Base-by-base conservation (phyloP, 208 protist species). In the Acanthamoeba lenticulata region DNA sequence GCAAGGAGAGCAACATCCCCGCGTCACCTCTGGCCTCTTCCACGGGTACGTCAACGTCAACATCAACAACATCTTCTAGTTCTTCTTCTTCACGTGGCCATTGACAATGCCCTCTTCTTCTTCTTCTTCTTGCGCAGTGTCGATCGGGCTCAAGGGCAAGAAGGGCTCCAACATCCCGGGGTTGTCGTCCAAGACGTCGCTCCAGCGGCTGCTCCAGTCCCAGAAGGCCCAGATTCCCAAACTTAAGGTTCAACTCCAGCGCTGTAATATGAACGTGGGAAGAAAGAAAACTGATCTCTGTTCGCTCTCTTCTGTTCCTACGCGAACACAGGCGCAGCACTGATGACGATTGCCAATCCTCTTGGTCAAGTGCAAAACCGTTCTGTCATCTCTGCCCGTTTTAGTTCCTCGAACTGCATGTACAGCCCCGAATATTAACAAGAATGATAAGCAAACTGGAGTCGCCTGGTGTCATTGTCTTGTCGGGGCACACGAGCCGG, bases 201-300 rank as follows among this genome's bases (percentile, higher is more conserved):
- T 85, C 38, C 74, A 85, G 74, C 15, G 74, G 32, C 74, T 85
- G 74, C 74, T 85, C 44, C 74, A 85, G 32, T 47, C 74, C 38
- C 74, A 85, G 44, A 47, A 55, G 74, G 44, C 34, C 6, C 69
- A 47, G 44, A 5, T 85, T 38, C 74, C 74, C 32, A 85, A 85
- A 34, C 74, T 85, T 27, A 85, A 85, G 74, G 74, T 83, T 19
- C 47, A 52, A 5, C 47, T 19, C 47, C 47, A 52, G 9, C 15
- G 47, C 47, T 52, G 47, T n/a, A n/a, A n/a, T n/a, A n/a, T n/a
- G n/a, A n/a, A n/a, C n/a, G n/a, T n/a, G n/a, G n/a, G n/a, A n/a
- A n/a, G n/a, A n/a, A n/a, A n/a, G n/a, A n/a, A n/a, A n/a, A n/a
- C n/a, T n/a, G n/a, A n/a, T n/a, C n/a, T n/a, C n/a, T n/a, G n/a